These are phyloP conservation scores for Pyrus communis DNA, from an alignment of 306 rosid species.

Conservation along the genomic window DNA sequence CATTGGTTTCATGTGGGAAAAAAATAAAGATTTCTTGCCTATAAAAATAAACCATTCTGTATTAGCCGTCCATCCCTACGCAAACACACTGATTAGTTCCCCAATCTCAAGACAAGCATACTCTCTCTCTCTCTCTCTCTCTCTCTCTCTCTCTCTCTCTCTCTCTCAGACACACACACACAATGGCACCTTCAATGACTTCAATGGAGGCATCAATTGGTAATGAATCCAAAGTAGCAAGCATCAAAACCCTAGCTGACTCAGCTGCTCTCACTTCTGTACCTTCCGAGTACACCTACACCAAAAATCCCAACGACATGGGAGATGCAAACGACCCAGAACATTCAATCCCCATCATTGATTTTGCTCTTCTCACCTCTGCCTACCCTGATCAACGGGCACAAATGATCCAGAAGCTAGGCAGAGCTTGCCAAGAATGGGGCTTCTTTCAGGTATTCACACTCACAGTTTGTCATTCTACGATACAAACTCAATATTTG, in stretches of 20 bases:
- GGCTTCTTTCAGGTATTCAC: constrained; percentile 28
- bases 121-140: too few species aligned
- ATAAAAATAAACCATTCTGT: too few species aligned
- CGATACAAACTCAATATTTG: too few species aligned
- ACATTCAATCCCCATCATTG: constrained; percentile 21
- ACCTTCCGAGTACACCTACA: constrained; percentile 30
- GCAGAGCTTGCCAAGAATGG: constrained; percentile 27
- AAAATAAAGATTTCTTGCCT: not conserved
- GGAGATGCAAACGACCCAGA: constrained; percentile 32
- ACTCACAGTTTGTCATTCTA: not conserved
- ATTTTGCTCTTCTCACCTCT: constrained; percentile 21
- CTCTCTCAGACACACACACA: too few species aligned
- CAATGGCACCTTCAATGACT: not conserved
- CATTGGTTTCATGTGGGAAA: not conserved
- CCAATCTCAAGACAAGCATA: too few species aligned
- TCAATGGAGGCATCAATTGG: not conserved
- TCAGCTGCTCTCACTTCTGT: constrained; percentile 29
- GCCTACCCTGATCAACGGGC: constrained; percentile 1
- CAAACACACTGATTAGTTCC: too few species aligned
- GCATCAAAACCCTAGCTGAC: constrained; percentile 29
- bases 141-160: too few species aligned
- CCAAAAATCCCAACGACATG: constrained; percentile 5
- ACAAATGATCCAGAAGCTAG: constrained; percentile 19
- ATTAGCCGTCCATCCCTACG: too few species aligned
- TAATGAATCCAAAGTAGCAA: not conserved